Base-by-base conservation (phyloP, 768 basidiomycete genomes). In the Mycena rosella region DNA sequence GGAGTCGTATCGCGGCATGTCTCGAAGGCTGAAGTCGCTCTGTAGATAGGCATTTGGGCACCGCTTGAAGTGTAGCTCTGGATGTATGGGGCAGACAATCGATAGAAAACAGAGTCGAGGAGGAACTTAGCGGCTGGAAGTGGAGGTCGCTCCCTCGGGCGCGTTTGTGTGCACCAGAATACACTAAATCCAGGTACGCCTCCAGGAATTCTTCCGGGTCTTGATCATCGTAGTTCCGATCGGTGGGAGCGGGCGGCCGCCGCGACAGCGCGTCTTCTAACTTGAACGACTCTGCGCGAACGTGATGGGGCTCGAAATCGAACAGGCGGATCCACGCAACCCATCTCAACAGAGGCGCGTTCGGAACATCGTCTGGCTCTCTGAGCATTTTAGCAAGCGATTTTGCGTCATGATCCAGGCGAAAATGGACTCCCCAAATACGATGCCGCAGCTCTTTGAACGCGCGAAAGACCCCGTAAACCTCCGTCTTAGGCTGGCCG, bases 261-360 rank as follows among this genome's bases (percentile, higher is more conserved):
- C 76, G 2, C 1, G 83, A 84, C 2, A 85, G 56, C 0, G 72
- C 80, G 67, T 84, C 84, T 45, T 62, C 60, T 6, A 53, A 22
- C 42, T 62, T 51, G 42, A 62, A 62, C 1, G 60, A 52, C 18
- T 74, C 65, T 0, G 76, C 79, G 0, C 80, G 80, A 0, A 84
- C 75, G 58, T 84, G 81, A 3, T 74, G 45, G 2, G 83, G 63
- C 18, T 72, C 69, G 54, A 84, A 83, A 42, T 81, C 69, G 62
- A 83, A 84, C 0, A 80, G 53, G 0, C 73, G 63, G 3, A 83
- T 78, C 40, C 75, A 79, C 11, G 70, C 47, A 4, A 84, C 76
- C 83, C 82, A 84, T 24, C 77, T 51, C 29, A 81, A 79, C 52
- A 83, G 76, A 0, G 80, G 74, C 0, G 78, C 76, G 55, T 79